Percentiles rank a stretch among this genome's conserved stretches.
phyloP scores from a whole-genome alignment of 768 basidiomycete species.

The Suillus subalutaceus region DNA sequence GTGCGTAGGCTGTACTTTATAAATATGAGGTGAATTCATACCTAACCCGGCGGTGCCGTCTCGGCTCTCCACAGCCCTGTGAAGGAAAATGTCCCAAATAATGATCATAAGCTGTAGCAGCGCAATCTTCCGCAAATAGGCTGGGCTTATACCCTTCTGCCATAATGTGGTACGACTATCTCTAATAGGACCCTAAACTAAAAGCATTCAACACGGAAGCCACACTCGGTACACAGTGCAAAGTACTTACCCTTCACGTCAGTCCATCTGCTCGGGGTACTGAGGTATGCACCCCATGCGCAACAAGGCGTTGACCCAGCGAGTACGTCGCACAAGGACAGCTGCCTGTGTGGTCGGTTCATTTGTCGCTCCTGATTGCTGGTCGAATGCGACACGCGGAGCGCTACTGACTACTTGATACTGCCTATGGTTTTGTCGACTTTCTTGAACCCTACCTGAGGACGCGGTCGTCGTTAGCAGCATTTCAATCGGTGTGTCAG shows the following conservation, averaged over 20 bases:
- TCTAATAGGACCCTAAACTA: neutral
- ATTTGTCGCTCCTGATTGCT: too few species aligned
- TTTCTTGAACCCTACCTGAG: neutral
- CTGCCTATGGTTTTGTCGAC: too few species aligned
- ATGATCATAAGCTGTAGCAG: neutral
- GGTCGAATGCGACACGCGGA: neutral
- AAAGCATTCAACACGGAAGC: neutral
- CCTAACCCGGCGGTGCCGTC: neutral
- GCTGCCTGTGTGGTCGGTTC: neutral
- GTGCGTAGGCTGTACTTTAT: neutral
- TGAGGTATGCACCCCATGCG: neutral
- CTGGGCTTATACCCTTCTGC: neutral
- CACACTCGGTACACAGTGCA: neutral
- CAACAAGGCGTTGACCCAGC: neutral
- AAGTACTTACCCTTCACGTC: neutral
- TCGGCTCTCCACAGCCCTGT: neutral
- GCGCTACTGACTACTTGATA: neutral
- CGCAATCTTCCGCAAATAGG: neutral
- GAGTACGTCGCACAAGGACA: neutral
- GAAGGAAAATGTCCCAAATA: neutral
- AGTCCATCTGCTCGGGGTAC: neutral
- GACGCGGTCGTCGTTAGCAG: neutral
- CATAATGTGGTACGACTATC: neutral
- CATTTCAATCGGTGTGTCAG: too few species aligned
- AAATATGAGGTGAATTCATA: neutral